A percentile compares a stretch with the other conserved stretches of the same genome.
Conservation (phyloP, 192 early-diverging fungal genomes). For the Gonapodya sp. region DNA sequence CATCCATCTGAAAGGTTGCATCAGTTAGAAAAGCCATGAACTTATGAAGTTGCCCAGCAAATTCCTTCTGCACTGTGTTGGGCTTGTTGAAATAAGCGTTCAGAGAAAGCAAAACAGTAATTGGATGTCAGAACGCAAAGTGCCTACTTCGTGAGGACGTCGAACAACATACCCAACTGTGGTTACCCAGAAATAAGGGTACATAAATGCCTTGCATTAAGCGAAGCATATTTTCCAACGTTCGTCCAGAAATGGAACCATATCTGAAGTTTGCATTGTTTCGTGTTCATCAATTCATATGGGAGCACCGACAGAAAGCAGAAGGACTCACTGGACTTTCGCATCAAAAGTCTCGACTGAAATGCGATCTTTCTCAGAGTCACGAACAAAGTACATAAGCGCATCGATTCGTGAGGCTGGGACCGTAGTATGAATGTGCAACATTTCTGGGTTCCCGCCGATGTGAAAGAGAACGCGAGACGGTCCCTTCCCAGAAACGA, state of each 20-base stretch:
- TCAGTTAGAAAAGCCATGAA: conserved; percentile 56
- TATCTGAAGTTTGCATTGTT: conserved; percentile 15
- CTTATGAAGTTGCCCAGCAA: conserved; percentile 39
- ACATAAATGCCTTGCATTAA: conserved; percentile 50
- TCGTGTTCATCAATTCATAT: too few species aligned
- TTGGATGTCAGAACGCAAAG: too few species aligned
- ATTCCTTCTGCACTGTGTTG: conserved; percentile 46
- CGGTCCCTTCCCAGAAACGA: not conserved
- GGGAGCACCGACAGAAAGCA: too few species aligned
- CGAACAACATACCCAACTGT: conserved; percentile 28
- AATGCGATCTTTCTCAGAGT: not conserved
- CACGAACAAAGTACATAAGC: conserved; percentile 11
- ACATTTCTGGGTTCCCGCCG: not conserved
- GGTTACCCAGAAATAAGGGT: conserved; percentile 48
- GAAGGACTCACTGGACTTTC: conserved; percentile 23
- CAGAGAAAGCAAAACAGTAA: not conserved
- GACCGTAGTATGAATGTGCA: not conserved
- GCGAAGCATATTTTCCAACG: conserved; percentile 39
- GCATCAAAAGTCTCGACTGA: conserved; percentile 27
- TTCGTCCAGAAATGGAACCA: conserved; percentile 32
- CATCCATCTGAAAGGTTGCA: conserved; percentile 45
- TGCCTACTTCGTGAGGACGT: too few species aligned
- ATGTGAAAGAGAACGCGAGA: not conserved
- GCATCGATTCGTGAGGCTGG: not conserved
- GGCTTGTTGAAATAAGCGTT: conserved; percentile 20